Evolutionary conservation across 164 flowering plant species (phyloP), one percentile per base, ranked within the genome.

Genomic region (Cinnamomum micranthum): DNA sequence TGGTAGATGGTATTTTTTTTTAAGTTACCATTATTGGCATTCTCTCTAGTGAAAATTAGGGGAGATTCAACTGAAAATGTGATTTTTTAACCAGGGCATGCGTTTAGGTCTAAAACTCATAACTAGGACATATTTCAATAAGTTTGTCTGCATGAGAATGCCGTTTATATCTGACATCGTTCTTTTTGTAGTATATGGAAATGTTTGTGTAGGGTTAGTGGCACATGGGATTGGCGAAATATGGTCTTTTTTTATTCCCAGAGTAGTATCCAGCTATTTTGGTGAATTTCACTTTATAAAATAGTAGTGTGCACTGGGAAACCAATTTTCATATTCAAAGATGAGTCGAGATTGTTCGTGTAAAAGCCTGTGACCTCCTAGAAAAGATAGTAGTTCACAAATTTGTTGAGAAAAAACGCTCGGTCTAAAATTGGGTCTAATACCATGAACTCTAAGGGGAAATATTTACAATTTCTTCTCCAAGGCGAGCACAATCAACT

Each of bases 341-440:
- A 93, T 59, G 91, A 80, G 83, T 95, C 97, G 78, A 95, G 93
- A 73, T 95, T 95, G 80, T 95, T 95, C 71, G 99, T 88, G 68
- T 95, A 95, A 47, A 91, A 84, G 58, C 99, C 98, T 9, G 99
- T 93, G 69, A 93, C 98, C 81, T 95, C 99, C 99, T 93, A 90
- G 69, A 80, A 75, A 41, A 71, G 20, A 71, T 50, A 28, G 68
- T 60, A 27, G 28, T n/a, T 59, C 23, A 72, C 12, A 64, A 60
- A 19, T 41, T 76, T 74, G 70, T 3, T 47, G 23, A 14, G 31
- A 28, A 2, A 28, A 2, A 71, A 41, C 27, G 60, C 51, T 28
- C 14, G 66, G 13, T 47, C 17, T 65, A 62, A 31, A 15, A 35
- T 11, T 64, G 12, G 55, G 20, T 27, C 22, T 69, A 69, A 67